These are phyloP conservation scores for Polyporus arcularius DNA, from an alignment of 768 basidiomycete species.

Conservation along the genomic window DNA sequence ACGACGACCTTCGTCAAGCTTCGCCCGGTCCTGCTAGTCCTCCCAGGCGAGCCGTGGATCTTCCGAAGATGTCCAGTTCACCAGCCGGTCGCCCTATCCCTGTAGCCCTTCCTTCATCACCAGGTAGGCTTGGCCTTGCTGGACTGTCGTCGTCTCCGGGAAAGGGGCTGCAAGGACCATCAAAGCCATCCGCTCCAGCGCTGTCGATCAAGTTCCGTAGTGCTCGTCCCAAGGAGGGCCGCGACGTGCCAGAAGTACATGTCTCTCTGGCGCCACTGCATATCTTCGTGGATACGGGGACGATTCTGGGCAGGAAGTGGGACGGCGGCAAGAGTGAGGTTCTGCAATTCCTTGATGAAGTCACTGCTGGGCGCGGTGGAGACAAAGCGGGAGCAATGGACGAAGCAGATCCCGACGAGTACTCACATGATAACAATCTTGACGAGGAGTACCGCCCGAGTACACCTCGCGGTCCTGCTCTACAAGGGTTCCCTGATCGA, in stretches of 20 bases:
- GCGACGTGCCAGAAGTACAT: conserved; percentile 33
- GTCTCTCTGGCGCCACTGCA: conserved; percentile 66
- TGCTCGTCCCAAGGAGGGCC: background rate
- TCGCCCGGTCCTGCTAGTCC: conserved; percentile 1
- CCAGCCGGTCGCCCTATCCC: conserved; percentile 4
- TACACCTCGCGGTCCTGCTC: conserved; percentile 31
- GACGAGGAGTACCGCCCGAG: conserved; percentile 42
- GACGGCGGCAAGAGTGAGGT: conserved; percentile 31
- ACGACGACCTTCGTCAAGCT: background rate
- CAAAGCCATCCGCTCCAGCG: conserved; percentile 8
- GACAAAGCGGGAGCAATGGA: background rate
- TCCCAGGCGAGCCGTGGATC: background rate
- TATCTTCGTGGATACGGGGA: conserved; percentile 69
- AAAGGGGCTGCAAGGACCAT: background rate
- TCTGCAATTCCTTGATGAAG: conserved; percentile 51
- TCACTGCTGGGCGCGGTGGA: conserved; percentile 24
- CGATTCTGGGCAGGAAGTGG: conserved; percentile 37
- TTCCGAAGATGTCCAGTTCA: background rate
- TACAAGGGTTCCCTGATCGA: conserved; percentile 3
- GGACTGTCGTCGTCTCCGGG: conserved; percentile 9
- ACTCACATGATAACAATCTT: conserved; percentile 22
- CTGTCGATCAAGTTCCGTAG: conserved; percentile 11
- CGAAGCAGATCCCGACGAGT: background rate
- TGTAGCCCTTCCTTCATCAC: conserved; percentile 13
- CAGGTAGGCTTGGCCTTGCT: conserved; percentile 12